These are phyloP conservation scores for Claviceps sorghi DNA, from an alignment of 2,329 filamentous ascomycete genomes.

Conservation along the genomic window DNA sequence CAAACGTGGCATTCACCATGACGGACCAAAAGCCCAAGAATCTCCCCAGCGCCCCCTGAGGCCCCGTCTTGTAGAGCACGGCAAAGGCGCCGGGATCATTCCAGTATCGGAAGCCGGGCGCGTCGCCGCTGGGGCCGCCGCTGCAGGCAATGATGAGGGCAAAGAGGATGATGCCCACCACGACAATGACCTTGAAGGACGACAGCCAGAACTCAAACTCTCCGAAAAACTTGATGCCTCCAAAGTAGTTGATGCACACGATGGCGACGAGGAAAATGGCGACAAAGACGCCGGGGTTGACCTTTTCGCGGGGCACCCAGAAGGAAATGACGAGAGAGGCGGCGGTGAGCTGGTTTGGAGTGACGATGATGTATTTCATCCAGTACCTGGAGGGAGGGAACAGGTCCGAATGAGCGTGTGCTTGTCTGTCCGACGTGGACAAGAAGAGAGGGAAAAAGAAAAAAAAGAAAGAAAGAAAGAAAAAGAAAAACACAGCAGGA, in stretches of 20 bases:
- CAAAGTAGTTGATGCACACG: conserved; percentile 47
- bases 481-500: too few relatives aligned
- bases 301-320: conserved; percentile 49
- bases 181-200: conserved; percentile 54
- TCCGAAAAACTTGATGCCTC: conserved; percentile 51
- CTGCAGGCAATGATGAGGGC: conserved; percentile 49
- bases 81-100: conserved; percentile 37
- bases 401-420: conserved; percentile 5
- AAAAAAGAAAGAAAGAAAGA: neutral
- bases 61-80: conserved; percentile 12
- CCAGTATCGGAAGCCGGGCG: conserved; percentile 54
- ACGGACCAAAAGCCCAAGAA: conserved; percentile 55
- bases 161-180: conserved; percentile 51
- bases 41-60: conserved; percentile 23
- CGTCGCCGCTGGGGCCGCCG: conserved; percentile 47
- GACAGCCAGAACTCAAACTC: conserved; percentile 49
- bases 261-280: conserved; percentile 52
- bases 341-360: conserved; percentile 73
- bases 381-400: conserved; percentile 30
- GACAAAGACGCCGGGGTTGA: conserved; percentile 72
- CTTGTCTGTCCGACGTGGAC: neutral
- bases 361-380: conserved; percentile 74
- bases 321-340: conserved; percentile 65
- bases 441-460: neutral
- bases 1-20: conserved; percentile 64